Percentiles rank a stretch among this genome's conserved stretches.
These are phyloP conservation scores for Grigorovia yakushimaensis DNA, from an alignment of 805 yeast species.

Conservation along the genomic window DNA sequence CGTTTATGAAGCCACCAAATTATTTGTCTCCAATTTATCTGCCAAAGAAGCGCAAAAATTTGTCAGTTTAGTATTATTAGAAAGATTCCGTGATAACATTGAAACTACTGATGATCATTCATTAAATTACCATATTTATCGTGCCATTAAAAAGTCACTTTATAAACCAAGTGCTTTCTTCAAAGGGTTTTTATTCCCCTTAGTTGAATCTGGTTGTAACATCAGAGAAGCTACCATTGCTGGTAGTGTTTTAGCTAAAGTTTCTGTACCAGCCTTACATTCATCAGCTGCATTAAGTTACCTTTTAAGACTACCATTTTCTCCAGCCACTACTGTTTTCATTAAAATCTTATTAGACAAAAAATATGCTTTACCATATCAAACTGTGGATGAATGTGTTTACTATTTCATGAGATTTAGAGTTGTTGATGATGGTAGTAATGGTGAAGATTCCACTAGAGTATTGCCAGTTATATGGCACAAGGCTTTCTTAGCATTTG, in stretches of 20 bases:
- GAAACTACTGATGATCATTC: slow-evolving; percentile 68
- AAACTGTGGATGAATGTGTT: slow-evolving; percentile 88
- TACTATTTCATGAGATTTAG: slow-evolving; percentile 91
- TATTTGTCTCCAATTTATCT: slow-evolving; percentile 82
- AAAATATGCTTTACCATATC: slow-evolving; percentile 93
- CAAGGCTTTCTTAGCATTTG: slow-evolving; percentile 87
- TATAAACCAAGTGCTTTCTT: slow-evolving; percentile 97
- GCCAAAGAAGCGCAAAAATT: slow-evolving; percentile 85
- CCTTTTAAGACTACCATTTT: slow-evolving; percentile 69
- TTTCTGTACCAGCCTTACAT: slow-evolving; percentile 89
- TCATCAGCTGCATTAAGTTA: slow-evolving; percentile 92
- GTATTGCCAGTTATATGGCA: slow-evolving; percentile 93
- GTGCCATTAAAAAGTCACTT: slow-evolving; percentile 83
- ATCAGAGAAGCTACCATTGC: slow-evolving; percentile 92
- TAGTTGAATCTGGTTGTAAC: slow-evolving; percentile 81
- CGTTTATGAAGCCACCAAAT: slow-evolving; percentile 85
- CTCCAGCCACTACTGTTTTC: slow-evolving; percentile 84
- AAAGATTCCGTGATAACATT: slow-evolving; percentile 60
- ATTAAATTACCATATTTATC: slow-evolving; percentile 84
- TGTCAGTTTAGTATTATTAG: slow-evolving; percentile 56
- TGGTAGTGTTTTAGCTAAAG: slow-evolving; percentile 79
- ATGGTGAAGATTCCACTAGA: slow-evolving; percentile 33
- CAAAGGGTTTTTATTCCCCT: slow-evolving; percentile 89
- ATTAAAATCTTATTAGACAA: slow-evolving; percentile 84
- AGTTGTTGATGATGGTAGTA: slow-evolving; percentile 38